Evolutionary conservation across 371 early-diverging fungal genomes (phyloP).

Genomic region (Nosema muscidifuracis): DNA sequence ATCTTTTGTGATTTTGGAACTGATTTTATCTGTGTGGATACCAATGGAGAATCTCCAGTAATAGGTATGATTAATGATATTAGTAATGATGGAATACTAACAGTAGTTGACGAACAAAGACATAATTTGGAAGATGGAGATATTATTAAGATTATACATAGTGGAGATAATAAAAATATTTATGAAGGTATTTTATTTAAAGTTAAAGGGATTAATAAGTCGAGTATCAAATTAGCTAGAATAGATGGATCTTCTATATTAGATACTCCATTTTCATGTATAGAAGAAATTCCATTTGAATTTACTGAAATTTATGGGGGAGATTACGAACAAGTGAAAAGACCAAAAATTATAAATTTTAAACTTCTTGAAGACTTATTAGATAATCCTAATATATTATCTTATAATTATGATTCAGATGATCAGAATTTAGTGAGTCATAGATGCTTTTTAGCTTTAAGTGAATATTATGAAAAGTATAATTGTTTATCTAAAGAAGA

Average conservation of each 20-base stretch:
- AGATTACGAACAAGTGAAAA: constrained; percentile 45
- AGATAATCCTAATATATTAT: constrained; percentile 26
- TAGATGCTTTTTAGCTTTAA: constrained; percentile 38
- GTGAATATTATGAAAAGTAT: constrained; percentile 23
- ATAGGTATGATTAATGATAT: constrained; percentile 85
- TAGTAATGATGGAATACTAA: constrained; percentile 65
- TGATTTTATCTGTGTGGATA: constrained; percentile 76
- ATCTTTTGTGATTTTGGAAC: constrained; percentile 92
- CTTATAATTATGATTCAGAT: constrained; percentile 27
- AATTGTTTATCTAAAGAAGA: constrained; percentile 4
- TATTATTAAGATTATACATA: constrained; percentile 48
- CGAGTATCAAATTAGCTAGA: constrained; percentile 40
- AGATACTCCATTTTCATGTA: constrained; percentile 1
- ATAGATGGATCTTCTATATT: constrained; percentile 33
- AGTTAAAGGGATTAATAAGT: constrained; percentile 50
- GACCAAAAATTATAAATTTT: constrained; percentile 34
- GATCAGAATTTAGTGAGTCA: constrained; percentile 24
- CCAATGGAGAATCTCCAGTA: constrained; percentile 82
- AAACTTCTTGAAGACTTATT: constrained; percentile 33
- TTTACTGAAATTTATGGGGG: constrained; percentile 25
- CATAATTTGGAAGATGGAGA: constrained; percentile 62
- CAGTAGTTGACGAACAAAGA: constrained; percentile 56
- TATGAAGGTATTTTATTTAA: constrained; percentile 45
- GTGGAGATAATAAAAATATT: not conserved
- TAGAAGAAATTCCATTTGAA: constrained; percentile 12